Evolutionary conservation across 2,329 filamentous ascomycete species (phyloP).

Genomic region (Basipetospora chlamydospora): DNA sequence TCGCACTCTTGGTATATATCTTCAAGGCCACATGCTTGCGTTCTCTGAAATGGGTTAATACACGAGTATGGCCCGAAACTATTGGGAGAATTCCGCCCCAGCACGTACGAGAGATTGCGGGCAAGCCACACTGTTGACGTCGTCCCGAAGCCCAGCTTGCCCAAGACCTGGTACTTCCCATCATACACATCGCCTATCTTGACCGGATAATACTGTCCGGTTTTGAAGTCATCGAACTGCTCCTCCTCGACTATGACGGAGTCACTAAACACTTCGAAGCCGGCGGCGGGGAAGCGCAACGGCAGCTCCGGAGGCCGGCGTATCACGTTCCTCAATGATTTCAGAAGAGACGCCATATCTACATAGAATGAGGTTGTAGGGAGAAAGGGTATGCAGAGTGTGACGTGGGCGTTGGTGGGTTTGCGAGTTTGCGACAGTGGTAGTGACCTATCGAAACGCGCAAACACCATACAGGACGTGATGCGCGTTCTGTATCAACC

Average conservation of each 20-base stretch:
- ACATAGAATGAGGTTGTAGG: too few relatives aligned
- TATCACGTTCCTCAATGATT: too few relatives aligned
- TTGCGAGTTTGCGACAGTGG: too few relatives aligned
- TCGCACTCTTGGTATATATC: slow-evolving; percentile 7
- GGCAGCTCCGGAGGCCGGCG: too few relatives aligned
- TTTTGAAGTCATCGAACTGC: slow-evolving; percentile 9
- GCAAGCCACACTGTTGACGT: slow-evolving; percentile 13
- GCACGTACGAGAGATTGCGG: slow-evolving; percentile 10
- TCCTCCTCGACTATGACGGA: slow-evolving; percentile 11
- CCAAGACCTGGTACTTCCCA: slow-evolving; percentile 10
- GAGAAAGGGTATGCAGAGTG: too few relatives aligned
- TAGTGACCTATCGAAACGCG: too few relatives aligned
- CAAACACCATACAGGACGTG: too few relatives aligned
- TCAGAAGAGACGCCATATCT: too few relatives aligned
- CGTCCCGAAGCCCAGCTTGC: slow-evolving; percentile 13
- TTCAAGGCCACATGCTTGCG: slow-evolving; percentile 8
- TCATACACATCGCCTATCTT: slow-evolving; percentile 10
- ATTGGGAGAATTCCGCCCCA: not conserved
- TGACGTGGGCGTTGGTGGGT: too few relatives aligned
- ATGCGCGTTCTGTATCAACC: too few relatives aligned
- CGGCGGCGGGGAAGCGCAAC: not conserved
- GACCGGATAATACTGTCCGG: slow-evolving; percentile 11
- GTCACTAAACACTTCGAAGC: slow-evolving; percentile 5
- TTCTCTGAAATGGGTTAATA: not conserved
- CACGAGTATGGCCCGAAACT: not conserved